Base-by-base conservation (phyloP, 73 alveolate genomes). In the Paramecium sonneborni region DNA sequence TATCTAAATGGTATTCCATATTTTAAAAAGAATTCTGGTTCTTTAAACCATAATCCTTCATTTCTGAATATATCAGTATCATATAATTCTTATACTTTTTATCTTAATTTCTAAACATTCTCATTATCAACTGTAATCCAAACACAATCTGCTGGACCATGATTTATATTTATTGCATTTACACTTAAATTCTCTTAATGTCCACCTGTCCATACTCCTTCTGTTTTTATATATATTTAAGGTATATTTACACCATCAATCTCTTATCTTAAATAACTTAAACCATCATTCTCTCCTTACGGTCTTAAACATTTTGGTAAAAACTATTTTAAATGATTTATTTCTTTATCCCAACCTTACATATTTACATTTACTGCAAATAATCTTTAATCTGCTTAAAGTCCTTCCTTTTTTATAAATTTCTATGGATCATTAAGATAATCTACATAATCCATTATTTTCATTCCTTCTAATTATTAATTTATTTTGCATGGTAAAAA, bases 161-260 rank as follows among this genome's bases (percentile, higher is more conserved):
- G 96, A 72, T 95, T 95, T 37, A 95, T 52, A 72, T 95, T 95
- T 15, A 86, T 74, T 11, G 97, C 97, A 18, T 94, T 56, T 10
- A 89, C 95, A 38, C 96, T 39, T 18, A 85, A 43, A 32, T 95
- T 95, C 85, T 95, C 97, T 76, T 95, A 93, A 62, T 95, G 97
- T 30, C 96, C 97, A 15, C 97, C 97, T 28, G 97, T 95, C 95
- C 97, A 95, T 24, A 93, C 92, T 0, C 96, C 96, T 10, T 48
- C 84, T 2, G 92, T 93, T 86, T 95, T 95, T 1, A 95, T 23
- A 86, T 95, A 95, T 72, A 89, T 69, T 58, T 95, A 94, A 10
- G 97, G 97, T 68, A 84, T 85, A 28, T 93, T 95, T 91, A 93
- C 82, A 10, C 97, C 97, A 30, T 86, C 79, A 0, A 95, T 82